Evolutionary conservation across 2,329 filamentous ascomycete species (phyloP).

Genomic region (Pseudogymnoascus sp.): DNA sequence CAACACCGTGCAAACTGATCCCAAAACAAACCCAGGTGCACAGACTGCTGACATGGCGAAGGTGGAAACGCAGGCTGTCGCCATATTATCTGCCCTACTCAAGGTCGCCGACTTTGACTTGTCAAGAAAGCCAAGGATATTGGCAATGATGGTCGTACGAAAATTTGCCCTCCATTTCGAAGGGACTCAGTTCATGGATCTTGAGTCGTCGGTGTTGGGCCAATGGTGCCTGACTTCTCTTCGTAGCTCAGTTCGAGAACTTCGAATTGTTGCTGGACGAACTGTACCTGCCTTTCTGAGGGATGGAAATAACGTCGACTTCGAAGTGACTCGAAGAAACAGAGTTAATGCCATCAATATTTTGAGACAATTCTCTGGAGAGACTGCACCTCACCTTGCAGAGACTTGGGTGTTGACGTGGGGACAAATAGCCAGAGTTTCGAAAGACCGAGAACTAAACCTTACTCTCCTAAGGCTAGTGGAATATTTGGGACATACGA

Average conservation of each 20-base stretch:
- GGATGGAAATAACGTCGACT: slow-evolving; percentile 38
- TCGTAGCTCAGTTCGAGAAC: slow-evolving; percentile 74
- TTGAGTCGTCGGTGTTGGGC: slow-evolving; percentile 60
- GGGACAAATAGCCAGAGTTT: slow-evolving; percentile 67
- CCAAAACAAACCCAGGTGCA: not conserved
- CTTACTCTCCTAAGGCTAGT: slow-evolving; percentile 75
- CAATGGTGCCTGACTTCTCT: slow-evolving; percentile 77
- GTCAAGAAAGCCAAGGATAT: slow-evolving; percentile 54
- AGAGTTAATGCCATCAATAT: slow-evolving; percentile 61
- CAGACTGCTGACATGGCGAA: slow-evolving; percentile 27
- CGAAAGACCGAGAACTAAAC: slow-evolving; percentile 75
- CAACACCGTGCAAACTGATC: not conserved
- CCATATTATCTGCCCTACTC: not conserved
- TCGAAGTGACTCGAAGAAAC: slow-evolving; percentile 49
- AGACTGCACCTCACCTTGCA: slow-evolving; percentile 56
- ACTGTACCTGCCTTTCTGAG: slow-evolving; percentile 28
- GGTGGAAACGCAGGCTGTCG: slow-evolving; percentile 16
- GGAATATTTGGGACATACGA: slow-evolving; percentile 78
- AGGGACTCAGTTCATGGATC: slow-evolving; percentile 50
- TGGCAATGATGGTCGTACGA: slow-evolving; percentile 63
- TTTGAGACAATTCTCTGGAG: slow-evolving; percentile 63
- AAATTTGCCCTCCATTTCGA: slow-evolving; percentile 60
- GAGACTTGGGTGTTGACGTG: slow-evolving; percentile 82
- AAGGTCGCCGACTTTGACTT: slow-evolving; percentile 35
- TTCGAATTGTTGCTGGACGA: slow-evolving; percentile 70